Conservation (phyloP, 306 rosid genomes). For the Lathyrus sativus region DNA sequence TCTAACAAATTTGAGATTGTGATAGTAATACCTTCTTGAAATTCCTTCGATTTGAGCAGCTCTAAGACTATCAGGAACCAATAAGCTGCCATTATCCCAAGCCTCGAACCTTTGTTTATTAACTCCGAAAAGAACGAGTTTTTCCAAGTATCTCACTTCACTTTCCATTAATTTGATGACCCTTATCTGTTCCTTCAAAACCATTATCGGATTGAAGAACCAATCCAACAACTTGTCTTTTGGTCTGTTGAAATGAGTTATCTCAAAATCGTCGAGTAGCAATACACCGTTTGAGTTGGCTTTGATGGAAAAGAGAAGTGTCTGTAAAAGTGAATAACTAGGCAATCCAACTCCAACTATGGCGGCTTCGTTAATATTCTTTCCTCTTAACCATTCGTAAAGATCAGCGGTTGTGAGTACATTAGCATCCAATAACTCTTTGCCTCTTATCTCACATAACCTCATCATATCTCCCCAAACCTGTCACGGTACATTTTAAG, state of each 20-base stretch:
- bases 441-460: slow-evolving; percentile 67
- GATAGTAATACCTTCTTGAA: slow-evolving; percentile 58
- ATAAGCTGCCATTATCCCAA: slow-evolving; percentile 60
- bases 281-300: slow-evolving; percentile 66
- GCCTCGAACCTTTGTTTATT: slow-evolving; percentile 52
- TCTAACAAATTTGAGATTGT: neutral
- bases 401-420: slow-evolving; percentile 56
- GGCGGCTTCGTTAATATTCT: slow-evolving; percentile 48
- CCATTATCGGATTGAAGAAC: slow-evolving; percentile 85
- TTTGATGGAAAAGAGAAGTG: slow-evolving; percentile 67
- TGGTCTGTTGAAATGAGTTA: slow-evolving; percentile 69
- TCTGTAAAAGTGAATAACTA: slow-evolving; percentile 66
- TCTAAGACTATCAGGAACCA: slow-evolving; percentile 59
- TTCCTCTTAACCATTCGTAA: slow-evolving; percentile 62
- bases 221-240: slow-evolving; percentile 80
- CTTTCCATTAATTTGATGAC: slow-evolving; percentile 59
- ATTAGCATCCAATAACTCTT: slow-evolving; percentile 67
- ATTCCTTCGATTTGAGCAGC: slow-evolving; percentile 87
- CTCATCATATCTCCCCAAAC: slow-evolving; percentile 74
- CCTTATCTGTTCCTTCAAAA: slow-evolving; percentile 79
- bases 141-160: slow-evolving; percentile 74
- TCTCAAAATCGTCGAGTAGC: slow-evolving; percentile 64
- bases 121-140: slow-evolving; percentile 64
- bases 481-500: slow-evolving; percentile 47
- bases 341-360: slow-evolving; percentile 75